Evolutionary conservation across 345 rosid species (phyloP).

Genomic region (Tarenaya hassleriana): DNA sequence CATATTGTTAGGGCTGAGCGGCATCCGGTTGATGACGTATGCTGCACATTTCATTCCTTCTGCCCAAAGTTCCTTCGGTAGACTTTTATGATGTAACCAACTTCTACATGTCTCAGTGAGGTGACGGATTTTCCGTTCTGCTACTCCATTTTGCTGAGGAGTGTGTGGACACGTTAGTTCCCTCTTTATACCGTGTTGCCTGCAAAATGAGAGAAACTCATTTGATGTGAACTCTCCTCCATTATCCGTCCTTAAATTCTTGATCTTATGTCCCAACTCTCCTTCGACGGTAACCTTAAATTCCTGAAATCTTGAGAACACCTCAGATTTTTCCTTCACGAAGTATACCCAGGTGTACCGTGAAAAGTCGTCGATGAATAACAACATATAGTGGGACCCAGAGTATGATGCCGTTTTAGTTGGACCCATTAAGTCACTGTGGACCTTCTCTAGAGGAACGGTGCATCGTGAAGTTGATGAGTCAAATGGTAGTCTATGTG

Average conservation of each 20-base stretch:
- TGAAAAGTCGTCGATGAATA: slow-evolving; percentile 16
- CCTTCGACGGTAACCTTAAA: slow-evolving; percentile 8
- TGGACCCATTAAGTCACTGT: slow-evolving; percentile 4
- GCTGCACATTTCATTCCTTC: slow-evolving; percentile 16
- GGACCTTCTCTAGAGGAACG: slow-evolving; percentile 10
- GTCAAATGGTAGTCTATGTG: slow-evolving; percentile 19
- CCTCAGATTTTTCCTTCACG: slow-evolving; percentile 13
- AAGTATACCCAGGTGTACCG: neutral
- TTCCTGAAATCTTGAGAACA: neutral
- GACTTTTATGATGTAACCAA: neutral
- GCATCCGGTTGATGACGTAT: slow-evolving; percentile 12
- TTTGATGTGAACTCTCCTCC: slow-evolving; percentile 8
- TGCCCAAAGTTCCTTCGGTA: neutral
- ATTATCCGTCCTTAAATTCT: slow-evolving; percentile 4
- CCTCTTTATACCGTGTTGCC: too few relatives aligned
- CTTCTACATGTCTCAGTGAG: slow-evolving; percentile 8
- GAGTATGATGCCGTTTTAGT: slow-evolving; percentile 5
- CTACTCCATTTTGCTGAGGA: slow-evolving; percentile 6
- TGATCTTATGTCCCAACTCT: neutral
- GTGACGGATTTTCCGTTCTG: neutral
- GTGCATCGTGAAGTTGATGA: neutral
- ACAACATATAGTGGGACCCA: slow-evolving; percentile 1
- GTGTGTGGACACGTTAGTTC: neutral
- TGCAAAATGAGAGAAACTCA: too few relatives aligned
- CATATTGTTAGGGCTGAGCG: neutral